Evolutionary conservation across 202 grass and related monocot genomes (phyloP).

Genomic region (Brachypodium distachyon): DNA sequence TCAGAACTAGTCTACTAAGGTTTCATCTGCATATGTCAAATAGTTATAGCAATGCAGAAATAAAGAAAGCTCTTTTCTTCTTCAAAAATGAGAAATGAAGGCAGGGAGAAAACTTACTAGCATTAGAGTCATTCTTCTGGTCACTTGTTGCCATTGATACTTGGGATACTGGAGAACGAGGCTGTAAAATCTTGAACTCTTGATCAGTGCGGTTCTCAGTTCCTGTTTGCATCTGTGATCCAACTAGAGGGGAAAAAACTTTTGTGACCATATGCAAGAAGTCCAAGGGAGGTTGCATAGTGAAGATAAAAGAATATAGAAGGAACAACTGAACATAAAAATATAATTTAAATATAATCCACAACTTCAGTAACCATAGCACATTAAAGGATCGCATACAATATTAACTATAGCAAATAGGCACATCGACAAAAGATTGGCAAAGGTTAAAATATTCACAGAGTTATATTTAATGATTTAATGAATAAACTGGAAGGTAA

Average conservation of each 20-base stretch:
- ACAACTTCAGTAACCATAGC: not conserved
- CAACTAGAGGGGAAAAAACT: not conserved
- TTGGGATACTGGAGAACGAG: not conserved
- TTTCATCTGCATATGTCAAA: not conserved
- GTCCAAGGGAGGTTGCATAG: not conserved
- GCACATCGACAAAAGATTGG: not conserved
- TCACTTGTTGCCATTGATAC: not conserved
- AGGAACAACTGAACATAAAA: not conserved
- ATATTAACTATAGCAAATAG: not conserved
- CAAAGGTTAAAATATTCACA: not conserved
- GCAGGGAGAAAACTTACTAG: slow-evolving; percentile 23
- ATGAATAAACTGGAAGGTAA: not conserved
- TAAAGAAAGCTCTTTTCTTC: not conserved
- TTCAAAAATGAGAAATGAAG: not conserved
- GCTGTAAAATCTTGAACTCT: not conserved
- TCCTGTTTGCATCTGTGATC: slow-evolving; percentile 12
- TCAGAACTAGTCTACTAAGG: not conserved
- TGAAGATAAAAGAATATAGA: not conserved
- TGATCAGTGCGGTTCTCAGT: not conserved
- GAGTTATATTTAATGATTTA: not conserved
- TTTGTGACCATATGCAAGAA: not conserved
- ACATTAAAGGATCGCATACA: not conserved
- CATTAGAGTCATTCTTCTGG: not conserved
- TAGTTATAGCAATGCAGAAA: slow-evolving; percentile 4
- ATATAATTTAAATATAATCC: not conserved